phyloP scores from a whole-genome alignment of 352 stramenopile species.

The Globisporangium canariense region DNA sequence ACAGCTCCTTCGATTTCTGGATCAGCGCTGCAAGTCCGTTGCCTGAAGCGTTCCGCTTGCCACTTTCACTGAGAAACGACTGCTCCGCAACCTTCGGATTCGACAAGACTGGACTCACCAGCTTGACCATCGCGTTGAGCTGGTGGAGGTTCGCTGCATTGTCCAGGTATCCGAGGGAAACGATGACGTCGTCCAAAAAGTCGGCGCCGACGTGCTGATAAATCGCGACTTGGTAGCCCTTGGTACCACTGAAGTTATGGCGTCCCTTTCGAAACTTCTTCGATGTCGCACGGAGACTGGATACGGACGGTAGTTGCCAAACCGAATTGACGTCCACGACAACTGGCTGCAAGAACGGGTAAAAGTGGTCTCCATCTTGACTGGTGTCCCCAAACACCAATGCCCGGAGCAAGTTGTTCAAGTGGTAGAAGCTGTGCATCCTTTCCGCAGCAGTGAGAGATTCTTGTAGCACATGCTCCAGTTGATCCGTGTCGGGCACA shows the following conservation, averaged over 20 bases:
- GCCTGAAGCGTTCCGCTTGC: not conserved
- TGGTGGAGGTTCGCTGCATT: constrained; percentile 37
- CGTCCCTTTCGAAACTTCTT: constrained; percentile 12
- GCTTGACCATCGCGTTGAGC: constrained; percentile 63
- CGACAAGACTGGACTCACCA: constrained; percentile 47
- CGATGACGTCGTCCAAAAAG: constrained; percentile 60
- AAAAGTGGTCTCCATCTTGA: constrained; percentile 13
- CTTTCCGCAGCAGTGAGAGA: constrained; percentile 38
- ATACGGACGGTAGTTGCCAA: constrained; percentile 31
- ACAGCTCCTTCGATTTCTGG: constrained; percentile 26
- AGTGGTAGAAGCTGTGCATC: constrained; percentile 49
- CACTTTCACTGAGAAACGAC: constrained; percentile 17
- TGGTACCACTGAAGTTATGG: not conserved
- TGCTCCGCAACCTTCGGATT: constrained; percentile 36
- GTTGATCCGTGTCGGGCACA: constrained; percentile 5
- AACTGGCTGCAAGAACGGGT: constrained; percentile 27
- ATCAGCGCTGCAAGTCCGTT: constrained; percentile 25
- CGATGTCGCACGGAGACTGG: constrained; percentile 8
- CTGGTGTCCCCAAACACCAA: constrained; percentile 36
- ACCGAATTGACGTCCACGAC: constrained; percentile 24
- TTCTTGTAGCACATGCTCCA: constrained; percentile 41
- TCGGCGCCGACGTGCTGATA: constrained; percentile 52
- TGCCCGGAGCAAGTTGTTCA: constrained; percentile 41
- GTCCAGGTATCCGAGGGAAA: constrained; percentile 50
- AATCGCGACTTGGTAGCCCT: constrained; percentile 21